phyloP scores from a whole-genome alignment of 2,329 filamentous ascomycete species.

The Penicillium digitatum region DNA sequence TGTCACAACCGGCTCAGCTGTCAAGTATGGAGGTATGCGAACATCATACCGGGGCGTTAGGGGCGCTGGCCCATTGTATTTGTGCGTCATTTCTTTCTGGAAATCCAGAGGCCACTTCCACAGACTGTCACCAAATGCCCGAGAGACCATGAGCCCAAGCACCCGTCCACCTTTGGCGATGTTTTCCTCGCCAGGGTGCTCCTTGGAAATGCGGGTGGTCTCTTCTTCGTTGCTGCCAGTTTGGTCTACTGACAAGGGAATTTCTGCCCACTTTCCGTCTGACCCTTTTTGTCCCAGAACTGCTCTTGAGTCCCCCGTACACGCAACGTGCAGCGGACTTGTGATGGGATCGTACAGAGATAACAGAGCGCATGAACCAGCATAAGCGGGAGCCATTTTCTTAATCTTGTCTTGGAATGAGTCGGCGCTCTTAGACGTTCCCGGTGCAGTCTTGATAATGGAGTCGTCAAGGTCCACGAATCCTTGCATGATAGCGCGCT shows the following conservation, averaged over 20 bases:
- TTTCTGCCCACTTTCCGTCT: slow-evolving; percentile 49
- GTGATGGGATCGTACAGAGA: slow-evolving; percentile 57
- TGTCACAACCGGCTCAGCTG: slow-evolving; percentile 62
- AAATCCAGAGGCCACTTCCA: slow-evolving; percentile 63
- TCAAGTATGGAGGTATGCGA: slow-evolving; percentile 62
- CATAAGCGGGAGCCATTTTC: slow-evolving; percentile 31
- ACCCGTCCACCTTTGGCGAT: slow-evolving; percentile 58
- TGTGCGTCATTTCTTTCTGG: slow-evolving; percentile 37
- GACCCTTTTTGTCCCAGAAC: slow-evolving; percentile 51
- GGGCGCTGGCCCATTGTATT: slow-evolving; percentile 44
- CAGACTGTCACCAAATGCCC: slow-evolving; percentile 64
- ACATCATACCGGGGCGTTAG: slow-evolving; percentile 32
- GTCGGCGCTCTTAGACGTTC: slow-evolving; percentile 14
- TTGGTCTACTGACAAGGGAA: slow-evolving; percentile 61
- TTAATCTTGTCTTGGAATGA: slow-evolving; percentile 23
- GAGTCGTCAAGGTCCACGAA: slow-evolving; percentile 26
- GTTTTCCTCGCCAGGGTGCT: slow-evolving; percentile 61
- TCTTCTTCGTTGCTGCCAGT: slow-evolving; percentile 61
- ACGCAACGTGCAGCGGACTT: slow-evolving; percentile 58
- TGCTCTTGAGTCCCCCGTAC: slow-evolving; percentile 64
- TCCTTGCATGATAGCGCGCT: slow-evolving; percentile 21
- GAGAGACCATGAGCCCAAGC: slow-evolving; percentile 58
- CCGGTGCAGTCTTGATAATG: slow-evolving; percentile 23
- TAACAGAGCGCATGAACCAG: slow-evolving; percentile 62
- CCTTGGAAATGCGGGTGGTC: slow-evolving; percentile 50